These are phyloP conservation scores for Thielaviopsis ethacetica DNA, from an alignment of 2,329 filamentous ascomycete genomes.

Conservation along the genomic window DNA sequence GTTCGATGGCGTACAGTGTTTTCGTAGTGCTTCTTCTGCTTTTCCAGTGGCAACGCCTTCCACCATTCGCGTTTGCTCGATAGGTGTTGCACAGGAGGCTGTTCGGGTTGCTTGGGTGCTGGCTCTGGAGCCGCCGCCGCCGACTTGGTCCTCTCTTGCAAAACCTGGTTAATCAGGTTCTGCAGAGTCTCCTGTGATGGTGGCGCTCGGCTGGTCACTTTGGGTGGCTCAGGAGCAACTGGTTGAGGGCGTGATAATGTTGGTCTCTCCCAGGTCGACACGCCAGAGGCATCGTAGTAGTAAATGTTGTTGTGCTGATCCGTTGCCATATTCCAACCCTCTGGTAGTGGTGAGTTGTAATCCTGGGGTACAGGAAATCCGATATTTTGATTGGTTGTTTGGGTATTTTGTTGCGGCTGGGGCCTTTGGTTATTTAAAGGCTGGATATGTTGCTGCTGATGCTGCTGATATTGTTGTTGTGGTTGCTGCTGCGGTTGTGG, in stretches of 20 bases:
- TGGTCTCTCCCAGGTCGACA: conserved; percentile 69
- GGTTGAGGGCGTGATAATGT: conserved; percentile 32
- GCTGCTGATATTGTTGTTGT: neutral
- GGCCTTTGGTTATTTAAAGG: no score
- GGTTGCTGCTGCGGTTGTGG: neutral
- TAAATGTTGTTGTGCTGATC: conserved; percentile 59
- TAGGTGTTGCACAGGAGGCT: conserved; percentile 40
- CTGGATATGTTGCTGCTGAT: neutral
- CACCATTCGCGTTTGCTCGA: conserved; percentile 43
- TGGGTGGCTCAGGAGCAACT: conserved; percentile 37
- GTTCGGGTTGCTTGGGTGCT: conserved; percentile 46
- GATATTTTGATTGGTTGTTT: conserved; percentile 15
- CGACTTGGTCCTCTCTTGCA: conserved; percentile 39
- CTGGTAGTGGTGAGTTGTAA: conserved; percentile 41
- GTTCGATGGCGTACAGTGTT: conserved; percentile 47
- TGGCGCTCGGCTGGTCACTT: conserved; percentile 41
- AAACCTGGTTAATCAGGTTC: conserved; percentile 72
- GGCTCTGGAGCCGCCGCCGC: conserved; percentile 24
- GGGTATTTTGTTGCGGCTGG: neutral
- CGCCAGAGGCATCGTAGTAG: conserved; percentile 67
- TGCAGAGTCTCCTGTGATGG: conserved; percentile 60
- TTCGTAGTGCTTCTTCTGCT: conserved; percentile 90
- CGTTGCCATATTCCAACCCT: conserved; percentile 72
- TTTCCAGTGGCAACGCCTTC: conserved; percentile 55
- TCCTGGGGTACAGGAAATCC: neutral